These are phyloP conservation scores for Thraustochytrium sp. DNA, from an alignment of 352 stramenopile genomes.

Conservation along the genomic window DNA sequence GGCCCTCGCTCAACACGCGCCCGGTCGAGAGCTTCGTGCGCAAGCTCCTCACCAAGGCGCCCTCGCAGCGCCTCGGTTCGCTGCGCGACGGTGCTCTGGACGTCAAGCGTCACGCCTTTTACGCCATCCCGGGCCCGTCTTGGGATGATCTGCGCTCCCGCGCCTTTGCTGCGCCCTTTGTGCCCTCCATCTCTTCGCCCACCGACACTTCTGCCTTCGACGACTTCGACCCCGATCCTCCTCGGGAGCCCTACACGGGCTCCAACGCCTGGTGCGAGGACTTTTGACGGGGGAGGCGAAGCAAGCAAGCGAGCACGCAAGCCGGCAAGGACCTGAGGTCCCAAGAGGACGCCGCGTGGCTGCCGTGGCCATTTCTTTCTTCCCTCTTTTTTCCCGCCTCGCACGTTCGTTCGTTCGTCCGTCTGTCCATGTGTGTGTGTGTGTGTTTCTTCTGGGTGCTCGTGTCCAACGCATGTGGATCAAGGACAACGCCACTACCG, in stretches of 20 bases:
- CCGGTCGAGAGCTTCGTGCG: conserved; percentile 32
- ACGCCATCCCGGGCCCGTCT: conserved; percentile 65
- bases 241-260: conserved; percentile 7
- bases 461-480: too few relatives aligned
- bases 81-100: conserved; percentile 18
- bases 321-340: too few relatives aligned
- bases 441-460: too few relatives aligned
- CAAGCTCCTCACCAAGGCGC: conserved; percentile 4
- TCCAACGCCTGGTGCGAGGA: conserved; percentile 19
- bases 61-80: conserved; percentile 39
- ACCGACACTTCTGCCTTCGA: conserved; percentile 86
- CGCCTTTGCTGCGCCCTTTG: conserved; percentile 75
- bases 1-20: conserved; percentile 11
- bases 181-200: conserved; percentile 72
- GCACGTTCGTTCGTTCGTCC: too few relatives aligned
- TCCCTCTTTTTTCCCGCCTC: too few relatives aligned
- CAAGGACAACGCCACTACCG: too few relatives aligned
- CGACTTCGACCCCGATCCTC: conserved; percentile 59
- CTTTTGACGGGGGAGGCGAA: neutral
- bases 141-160: conserved; percentile 79
- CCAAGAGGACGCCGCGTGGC: too few relatives aligned
- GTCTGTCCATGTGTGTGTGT: too few relatives aligned
- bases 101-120: conserved; percentile 62
- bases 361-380: too few relatives aligned
- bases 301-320: too few relatives aligned